Base-by-base conservation (phyloP, 108 stramenopile genomes). In the Aureococcus anophagefferens region DNA sequence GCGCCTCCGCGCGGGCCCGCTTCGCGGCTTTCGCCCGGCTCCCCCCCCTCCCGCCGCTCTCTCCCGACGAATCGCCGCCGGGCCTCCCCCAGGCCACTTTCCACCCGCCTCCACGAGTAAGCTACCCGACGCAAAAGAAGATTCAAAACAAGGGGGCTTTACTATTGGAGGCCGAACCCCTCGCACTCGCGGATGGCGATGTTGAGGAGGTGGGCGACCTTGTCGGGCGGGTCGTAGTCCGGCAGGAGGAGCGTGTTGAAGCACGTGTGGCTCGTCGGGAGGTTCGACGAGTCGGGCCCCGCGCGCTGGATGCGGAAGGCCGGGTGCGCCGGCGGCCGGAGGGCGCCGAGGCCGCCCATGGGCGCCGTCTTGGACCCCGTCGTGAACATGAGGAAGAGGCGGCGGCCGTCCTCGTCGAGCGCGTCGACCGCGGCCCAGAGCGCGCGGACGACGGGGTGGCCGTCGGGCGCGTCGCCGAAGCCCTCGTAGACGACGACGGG, bases 261-360 rank as follows among this genome's bases (percentile, higher is more conserved):
- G 73, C 96, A 96, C 25, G 96, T 96, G 72, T 92, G 92, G 17
- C 91, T 74, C 28, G 94, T 93, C 0, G 94, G 94, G 25, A 96
- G 75, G 37, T 89, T 83, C 62, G 77, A 72, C 65, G 89, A 86
- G 67, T 96, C 96, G 16, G 91, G 86, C 37, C 94, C 96, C 14
- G 91, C 91, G 35, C 91, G 77, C 79, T 96, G 95, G 63, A 96
- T 85, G 45, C 84, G 90, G 75, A 95, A 94, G 29, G 76, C 17
- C 51, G 51, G 21, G 51, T 59, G 51, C 25, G 51, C 51, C 51
- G 51, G 51, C 21, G 51, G 51, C 25, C 51, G 46, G 70, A 96
- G 76, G 63, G 86, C 79, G 9, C 88, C 87, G n/a, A 94, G 80
- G 31, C 95, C 95, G 34, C 95, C 95, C 44, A 95, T 89, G 0